Evolutionary conservation across 2,329 filamentous ascomycete genomes (phyloP).

Genomic region (Exophiala alcalophila): DNA sequence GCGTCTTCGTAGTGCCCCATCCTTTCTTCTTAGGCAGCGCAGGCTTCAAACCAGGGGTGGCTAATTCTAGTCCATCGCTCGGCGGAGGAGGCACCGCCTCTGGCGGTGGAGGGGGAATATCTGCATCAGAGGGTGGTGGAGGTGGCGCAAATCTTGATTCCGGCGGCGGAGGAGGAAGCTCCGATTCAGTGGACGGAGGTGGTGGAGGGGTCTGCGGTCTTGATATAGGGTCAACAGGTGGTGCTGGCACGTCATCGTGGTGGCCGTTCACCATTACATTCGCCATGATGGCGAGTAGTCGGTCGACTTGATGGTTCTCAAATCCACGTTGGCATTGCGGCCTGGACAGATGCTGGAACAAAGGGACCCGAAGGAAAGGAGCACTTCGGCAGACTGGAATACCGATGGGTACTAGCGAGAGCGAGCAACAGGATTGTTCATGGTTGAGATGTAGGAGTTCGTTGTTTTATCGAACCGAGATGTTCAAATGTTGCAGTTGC

Average conservation of each 20-base stretch:
- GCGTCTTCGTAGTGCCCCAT: slow-evolving; percentile 44
- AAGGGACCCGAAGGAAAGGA: too few relatives aligned
- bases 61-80: slow-evolving; percentile 36
- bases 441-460: too few relatives aligned
- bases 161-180: slow-evolving; percentile 42
- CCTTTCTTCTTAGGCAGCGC: slow-evolving; percentile 52
- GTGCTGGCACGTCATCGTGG: slow-evolving; percentile 32
- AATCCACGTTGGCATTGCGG: too few relatives aligned
- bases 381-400: too few relatives aligned
- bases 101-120: slow-evolving; percentile 40
- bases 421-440: too few relatives aligned
- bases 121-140: slow-evolving; percentile 41
- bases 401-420: too few relatives aligned
- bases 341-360: too few relatives aligned
- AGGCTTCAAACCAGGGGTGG: slow-evolving; percentile 44
- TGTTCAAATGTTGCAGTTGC: too few relatives aligned
- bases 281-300: slow-evolving; percentile 33
- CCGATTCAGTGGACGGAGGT: slow-evolving; percentile 17
- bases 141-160: slow-evolving; percentile 40
- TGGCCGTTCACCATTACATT: slow-evolving; percentile 34
- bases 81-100: slow-evolving; percentile 39
- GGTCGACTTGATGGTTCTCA: neutral
- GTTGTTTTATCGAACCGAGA: too few relatives aligned
- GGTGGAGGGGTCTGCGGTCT: slow-evolving; percentile 30
- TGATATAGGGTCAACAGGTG: slow-evolving; percentile 39